Conservation (phyloP, 495 filamentous ascomycete species). For the Aspergillus carlsbadensis region DNA sequence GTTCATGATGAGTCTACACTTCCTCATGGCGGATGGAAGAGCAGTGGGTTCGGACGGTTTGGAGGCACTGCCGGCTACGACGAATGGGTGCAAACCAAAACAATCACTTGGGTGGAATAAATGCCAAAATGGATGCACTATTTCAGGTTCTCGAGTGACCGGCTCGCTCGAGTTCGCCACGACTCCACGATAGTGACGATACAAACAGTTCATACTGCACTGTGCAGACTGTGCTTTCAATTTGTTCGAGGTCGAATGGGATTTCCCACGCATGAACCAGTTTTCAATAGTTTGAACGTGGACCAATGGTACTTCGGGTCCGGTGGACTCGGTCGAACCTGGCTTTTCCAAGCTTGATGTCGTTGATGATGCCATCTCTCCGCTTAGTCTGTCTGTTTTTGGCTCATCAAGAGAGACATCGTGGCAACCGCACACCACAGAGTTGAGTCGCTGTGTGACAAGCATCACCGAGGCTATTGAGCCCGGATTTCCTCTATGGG, state of each 20-base stretch:
- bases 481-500: too few species aligned
- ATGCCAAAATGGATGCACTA: background rate
- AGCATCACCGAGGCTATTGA: too few species aligned
- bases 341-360: background rate
- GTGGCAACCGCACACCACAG: too few species aligned
- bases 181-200: background rate
- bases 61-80: slow-evolving; percentile 54
- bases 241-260: too few species aligned
- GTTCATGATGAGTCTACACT: slow-evolving; percentile 79
- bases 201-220: background rate
- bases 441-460: too few species aligned
- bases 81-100: slow-evolving; percentile 86
- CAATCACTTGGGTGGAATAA: slow-evolving; percentile 63
- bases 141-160: background rate
- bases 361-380: too few species aligned
- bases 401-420: too few species aligned
- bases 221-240: too few species aligned
- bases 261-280: background rate
- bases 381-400: too few species aligned
- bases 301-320: background rate
- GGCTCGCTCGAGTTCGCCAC: background rate
- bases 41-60: slow-evolving; percentile 77
- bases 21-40: slow-evolving; percentile 85
- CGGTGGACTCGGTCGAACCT: background rate
- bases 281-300: background rate